Percentiles rank a stretch among this genome's conserved stretches.
These are phyloP conservation scores for Nannizziopsis arthrosporioides DNA, from an alignment of 2,329 filamentous ascomycete species.

Conservation along the genomic window DNA sequence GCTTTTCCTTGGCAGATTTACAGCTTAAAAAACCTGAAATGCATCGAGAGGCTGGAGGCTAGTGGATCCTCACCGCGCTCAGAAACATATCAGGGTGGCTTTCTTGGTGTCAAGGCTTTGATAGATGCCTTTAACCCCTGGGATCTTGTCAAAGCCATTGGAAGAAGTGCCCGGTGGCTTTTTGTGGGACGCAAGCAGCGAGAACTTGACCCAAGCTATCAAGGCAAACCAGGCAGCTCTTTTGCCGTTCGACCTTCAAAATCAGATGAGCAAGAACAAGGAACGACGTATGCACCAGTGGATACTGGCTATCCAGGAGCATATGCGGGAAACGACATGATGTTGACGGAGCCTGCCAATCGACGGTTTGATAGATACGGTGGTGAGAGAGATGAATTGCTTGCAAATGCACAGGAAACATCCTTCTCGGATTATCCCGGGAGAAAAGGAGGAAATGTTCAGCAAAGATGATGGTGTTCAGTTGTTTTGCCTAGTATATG, in stretches of 20 bases:
- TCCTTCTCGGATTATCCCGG: constrained; percentile 18
- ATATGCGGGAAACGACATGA: background rate
- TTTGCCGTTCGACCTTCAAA: constrained; percentile 22
- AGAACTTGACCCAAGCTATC: constrained; percentile 32
- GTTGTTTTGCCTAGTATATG: too few species aligned
- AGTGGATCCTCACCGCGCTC: constrained; percentile 19
- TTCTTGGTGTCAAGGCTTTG: constrained; percentile 53
- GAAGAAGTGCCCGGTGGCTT: constrained; percentile 67
- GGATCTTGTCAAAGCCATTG: constrained; percentile 71
- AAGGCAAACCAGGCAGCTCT: constrained; percentile 18
- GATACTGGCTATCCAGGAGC: constrained; percentile 2
- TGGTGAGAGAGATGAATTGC: constrained; percentile 28
- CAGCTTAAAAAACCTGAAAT: constrained; percentile 19
- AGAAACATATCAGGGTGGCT: constrained; percentile 45
- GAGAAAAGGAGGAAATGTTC: background rate
- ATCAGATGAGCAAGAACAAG: background rate
- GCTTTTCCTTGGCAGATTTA: constrained; percentile 72
- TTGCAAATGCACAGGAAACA: constrained; percentile 30
- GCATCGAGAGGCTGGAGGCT: constrained; percentile 37
- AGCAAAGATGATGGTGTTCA: background rate
- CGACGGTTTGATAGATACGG: background rate
- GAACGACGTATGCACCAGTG: background rate
- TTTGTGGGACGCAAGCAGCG: constrained; percentile 55
- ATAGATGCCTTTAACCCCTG: constrained; percentile 65
- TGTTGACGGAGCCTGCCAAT: constrained; percentile 4